phyloP scores from a whole-genome alignment of 208 protist species.

The Leishmania major region DNA sequence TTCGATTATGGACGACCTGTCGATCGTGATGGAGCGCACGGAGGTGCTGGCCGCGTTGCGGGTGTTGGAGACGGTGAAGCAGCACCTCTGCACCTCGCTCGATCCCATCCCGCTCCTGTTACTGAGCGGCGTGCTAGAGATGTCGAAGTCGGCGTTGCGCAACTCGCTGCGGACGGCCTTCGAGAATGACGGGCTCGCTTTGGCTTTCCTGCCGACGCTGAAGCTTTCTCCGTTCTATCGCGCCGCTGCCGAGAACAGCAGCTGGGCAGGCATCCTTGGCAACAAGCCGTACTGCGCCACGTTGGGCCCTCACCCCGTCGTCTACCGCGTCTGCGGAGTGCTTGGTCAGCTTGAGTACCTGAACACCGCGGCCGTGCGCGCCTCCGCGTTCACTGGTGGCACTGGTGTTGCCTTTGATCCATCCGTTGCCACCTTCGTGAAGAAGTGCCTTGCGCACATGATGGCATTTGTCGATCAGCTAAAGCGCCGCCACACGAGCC shows the following conservation, averaged over 20 bases:
- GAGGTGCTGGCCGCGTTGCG: constrained; percentile 70
- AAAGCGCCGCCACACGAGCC: constrained; percentile 50
- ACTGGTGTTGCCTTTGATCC: constrained; percentile 40
- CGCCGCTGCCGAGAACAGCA: constrained; percentile 12
- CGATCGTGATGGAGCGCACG: constrained; percentile 56
- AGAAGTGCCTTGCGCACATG: constrained; percentile 32
- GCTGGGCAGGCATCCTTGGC: constrained; percentile 32
- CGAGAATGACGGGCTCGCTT: constrained; percentile 57
- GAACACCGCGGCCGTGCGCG: constrained; percentile 55
- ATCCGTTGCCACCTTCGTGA: constrained; percentile 36
- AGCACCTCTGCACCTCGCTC: constrained; percentile 72
- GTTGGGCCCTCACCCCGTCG: constrained; percentile 61
- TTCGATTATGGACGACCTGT: constrained; percentile 45
- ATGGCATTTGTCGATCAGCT: constrained; percentile 47
- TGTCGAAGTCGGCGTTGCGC: constrained; percentile 61
- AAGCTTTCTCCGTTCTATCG: constrained; percentile 48
- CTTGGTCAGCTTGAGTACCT: constrained; percentile 68
- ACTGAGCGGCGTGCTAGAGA: constrained; percentile 80
- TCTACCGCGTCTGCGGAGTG: constrained; percentile 52
- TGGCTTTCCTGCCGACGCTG: constrained; percentile 48
- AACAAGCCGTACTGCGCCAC: constrained; percentile 53
- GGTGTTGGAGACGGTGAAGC: constrained; percentile 71
- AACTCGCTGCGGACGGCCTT: constrained; percentile 52
- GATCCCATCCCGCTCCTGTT: constrained; percentile 85
- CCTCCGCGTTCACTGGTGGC: constrained; percentile 38